Evolutionary conservation across 768 basidiomycete species (phyloP).

Genomic region (Russula abietina): DNA sequence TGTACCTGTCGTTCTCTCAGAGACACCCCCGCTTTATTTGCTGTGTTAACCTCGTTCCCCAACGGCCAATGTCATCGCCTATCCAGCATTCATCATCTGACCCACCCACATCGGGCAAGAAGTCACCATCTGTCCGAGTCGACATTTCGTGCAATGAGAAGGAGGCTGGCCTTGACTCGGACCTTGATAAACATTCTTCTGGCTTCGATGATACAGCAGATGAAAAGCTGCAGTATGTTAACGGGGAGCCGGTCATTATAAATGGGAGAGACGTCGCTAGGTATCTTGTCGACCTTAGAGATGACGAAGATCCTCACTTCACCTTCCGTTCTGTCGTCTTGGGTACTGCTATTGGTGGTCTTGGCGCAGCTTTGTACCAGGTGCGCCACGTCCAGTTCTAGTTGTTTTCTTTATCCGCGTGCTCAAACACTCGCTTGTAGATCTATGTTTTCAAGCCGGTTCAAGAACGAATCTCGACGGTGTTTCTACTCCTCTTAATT

Average conservation of each 20-base stretch:
- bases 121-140: background rate
- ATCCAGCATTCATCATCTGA: background rate
- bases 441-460: slow-evolving; percentile 59
- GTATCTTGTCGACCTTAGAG: slow-evolving; percentile 50
- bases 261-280: slow-evolving; percentile 46
- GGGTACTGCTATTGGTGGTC: slow-evolving; percentile 51
- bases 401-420: background rate
- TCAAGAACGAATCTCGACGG: slow-evolving; percentile 44
- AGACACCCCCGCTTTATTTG: background rate
- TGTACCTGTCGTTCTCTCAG: background rate
- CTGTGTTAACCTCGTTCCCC: background rate
- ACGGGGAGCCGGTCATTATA: slow-evolving; percentile 29
- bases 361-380: slow-evolving; percentile 55
- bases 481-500: slow-evolving; percentile 51
- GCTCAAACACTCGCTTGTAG: slow-evolving; percentile 29
- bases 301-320: slow-evolving; percentile 50
- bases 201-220: background rate
- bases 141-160: background rate
- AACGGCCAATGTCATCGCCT: slow-evolving; percentile 1
- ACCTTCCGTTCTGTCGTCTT: slow-evolving; percentile 51
- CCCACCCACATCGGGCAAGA: slow-evolving; percentile 1
- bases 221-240: slow-evolving; percentile 2
- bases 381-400: slow-evolving; percentile 29
- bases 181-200: background rate
- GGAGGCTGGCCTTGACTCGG: background rate